Conservation (phyloP, 352 stramenopile species). For the Globisporangium rhizosaccharum region DNA sequence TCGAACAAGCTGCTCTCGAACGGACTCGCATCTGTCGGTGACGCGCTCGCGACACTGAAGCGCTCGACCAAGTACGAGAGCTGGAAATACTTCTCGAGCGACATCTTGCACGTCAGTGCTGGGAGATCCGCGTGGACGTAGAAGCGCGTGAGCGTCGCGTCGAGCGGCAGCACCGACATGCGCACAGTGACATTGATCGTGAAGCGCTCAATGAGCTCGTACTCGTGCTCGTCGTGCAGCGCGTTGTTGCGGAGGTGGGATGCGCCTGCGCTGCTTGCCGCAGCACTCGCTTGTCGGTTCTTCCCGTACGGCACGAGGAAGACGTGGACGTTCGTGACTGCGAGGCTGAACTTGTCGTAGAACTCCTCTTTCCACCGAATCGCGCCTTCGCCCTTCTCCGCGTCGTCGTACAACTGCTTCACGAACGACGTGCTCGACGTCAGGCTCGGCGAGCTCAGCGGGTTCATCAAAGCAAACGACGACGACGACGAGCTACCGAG, state of each 20-base stretch:
- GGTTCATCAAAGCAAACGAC: slow-evolving; percentile 37
- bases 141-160: slow-evolving; percentile 76
- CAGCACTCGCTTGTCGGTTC: slow-evolving; percentile 9
- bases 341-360: slow-evolving; percentile 87
- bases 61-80: slow-evolving; percentile 50
- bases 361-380: slow-evolving; percentile 90
- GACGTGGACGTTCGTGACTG: slow-evolving; percentile 79
- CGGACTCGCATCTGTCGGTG: slow-evolving; percentile 5
- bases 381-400: slow-evolving; percentile 72
- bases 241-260: slow-evolving; percentile 28
- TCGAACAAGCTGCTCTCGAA: slow-evolving; percentile 14
- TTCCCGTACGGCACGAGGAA: slow-evolving; percentile 74
- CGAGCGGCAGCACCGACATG: slow-evolving; percentile 79
- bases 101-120: slow-evolving; percentile 81
- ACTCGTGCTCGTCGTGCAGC: slow-evolving; percentile 49
- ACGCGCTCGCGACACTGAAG: slow-evolving; percentile 34
- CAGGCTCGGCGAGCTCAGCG: slow-evolving; percentile 35
- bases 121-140: slow-evolving; percentile 83
- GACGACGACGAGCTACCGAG: slow-evolving; percentile 27
- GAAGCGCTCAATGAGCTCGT: slow-evolving; percentile 80
- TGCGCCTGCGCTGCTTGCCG: slow-evolving; percentile 15
- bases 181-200: slow-evolving; percentile 84
- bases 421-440: slow-evolving; percentile 70
- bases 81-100: slow-evolving; percentile 80
- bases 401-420: slow-evolving; percentile 84